Base-by-base conservation (phyloP, 768 basidiomycete species). In the Leccinum ochraceum region DNA sequence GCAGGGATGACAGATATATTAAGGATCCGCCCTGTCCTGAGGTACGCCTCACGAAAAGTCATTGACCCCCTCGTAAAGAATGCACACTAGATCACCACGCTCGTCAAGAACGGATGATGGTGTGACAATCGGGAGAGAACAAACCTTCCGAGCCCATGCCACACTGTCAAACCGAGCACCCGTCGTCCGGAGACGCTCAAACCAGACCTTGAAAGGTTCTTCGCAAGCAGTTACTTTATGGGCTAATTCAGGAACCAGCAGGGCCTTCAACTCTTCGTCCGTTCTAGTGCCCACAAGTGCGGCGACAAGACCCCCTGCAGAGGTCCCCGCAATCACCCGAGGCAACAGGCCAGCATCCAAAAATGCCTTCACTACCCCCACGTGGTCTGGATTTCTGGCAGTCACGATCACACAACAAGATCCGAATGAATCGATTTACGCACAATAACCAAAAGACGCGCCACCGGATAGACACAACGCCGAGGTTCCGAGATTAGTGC, bases 391-490 rank as follows among this genome's bases (percentile, higher is more conserved):
- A 55, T 61, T 54, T 28, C 60, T 39, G 53, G 13, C 4, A 20
- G 60, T 59, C 16, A 59, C 13, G 7, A 54, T 54, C 7, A 36
- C 24, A 30, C 54, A 52, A n/a, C 51, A 26, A 13, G 6, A 37
- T 36, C 46, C 20, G 16, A 60, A 52, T 22, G 6, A 24, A 28
- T 46, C n/a, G 13, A 30, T n/a, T 67, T 69, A 66, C 70, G 57
- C 74, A 89, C 94, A 98, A 71, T 96, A 97, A 9, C 94, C 95
- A 70, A 98, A 96, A 1, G 89, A 88, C 8, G 92, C 97, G 6
- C 97, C 96, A 16, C 97, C 97, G n/a, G 92, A 94, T 11, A 99
- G 81, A 74, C 96, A 98, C 5, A 99, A 77, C 0, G 97, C 96
- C 44, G 92, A 90, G 4, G 90, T 86, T 72, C 96, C 96, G 11